Evolutionary conservation across 768 basidiomycete genomes (phyloP).

Genomic region (Leccinum boreale): DNA sequence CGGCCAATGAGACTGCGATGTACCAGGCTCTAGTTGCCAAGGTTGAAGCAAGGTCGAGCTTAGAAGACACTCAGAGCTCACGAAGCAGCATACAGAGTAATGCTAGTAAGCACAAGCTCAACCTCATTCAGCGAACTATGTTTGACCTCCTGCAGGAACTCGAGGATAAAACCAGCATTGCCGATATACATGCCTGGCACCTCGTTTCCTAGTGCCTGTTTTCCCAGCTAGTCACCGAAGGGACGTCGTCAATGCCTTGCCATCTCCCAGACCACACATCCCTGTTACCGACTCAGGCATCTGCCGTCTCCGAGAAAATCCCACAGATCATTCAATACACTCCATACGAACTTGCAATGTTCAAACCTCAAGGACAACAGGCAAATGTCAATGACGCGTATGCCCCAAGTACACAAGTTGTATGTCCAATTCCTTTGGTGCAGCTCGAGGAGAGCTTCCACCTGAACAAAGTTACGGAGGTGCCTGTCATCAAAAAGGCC

Average conservation of each 20-base stretch:
- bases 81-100: conserved; percentile 33
- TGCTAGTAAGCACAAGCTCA: conserved; percentile 26
- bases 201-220: conserved; percentile 1
- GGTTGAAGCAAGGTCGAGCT: conserved; percentile 32
- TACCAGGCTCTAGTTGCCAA: conserved; percentile 32
- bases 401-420: conserved; percentile 34
- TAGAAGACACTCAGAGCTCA: conserved; percentile 27
- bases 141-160: conserved; percentile 42
- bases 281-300: not conserved
- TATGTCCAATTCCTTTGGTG: conserved; percentile 32
- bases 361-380: conserved; percentile 29
- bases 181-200: not conserved
- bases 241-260: conserved; percentile 1
- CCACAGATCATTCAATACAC: not conserved
- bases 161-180: conserved; percentile 27
- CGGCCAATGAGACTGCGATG: conserved; percentile 19
- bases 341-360: not conserved
- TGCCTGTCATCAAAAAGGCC: not conserved
- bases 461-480: conserved; percentile 39
- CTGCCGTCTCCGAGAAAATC: conserved; percentile 6
- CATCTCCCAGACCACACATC: conserved; percentile 9
- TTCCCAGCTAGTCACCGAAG: conserved; percentile 19
- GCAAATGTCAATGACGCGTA: conserved; percentile 40
- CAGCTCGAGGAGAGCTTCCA: conserved; percentile 25
- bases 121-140: conserved; percentile 31